Evolutionary conservation across 202 grass and related monocot genomes (phyloP).

Genomic region (Cymbopogon flexuosus): DNA sequence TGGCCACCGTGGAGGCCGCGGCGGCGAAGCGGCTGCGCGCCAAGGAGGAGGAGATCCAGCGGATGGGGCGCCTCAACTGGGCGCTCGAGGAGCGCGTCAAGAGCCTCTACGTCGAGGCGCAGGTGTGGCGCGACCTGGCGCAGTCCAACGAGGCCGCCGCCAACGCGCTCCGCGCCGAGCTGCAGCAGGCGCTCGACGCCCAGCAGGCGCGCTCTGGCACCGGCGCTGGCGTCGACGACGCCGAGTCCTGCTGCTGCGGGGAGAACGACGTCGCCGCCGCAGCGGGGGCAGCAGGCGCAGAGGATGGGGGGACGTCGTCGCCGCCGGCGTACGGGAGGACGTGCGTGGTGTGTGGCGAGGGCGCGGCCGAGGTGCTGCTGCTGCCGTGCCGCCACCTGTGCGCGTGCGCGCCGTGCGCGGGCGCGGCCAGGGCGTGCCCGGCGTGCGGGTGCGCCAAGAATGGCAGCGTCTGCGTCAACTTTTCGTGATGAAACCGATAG

Average conservation of each 20-base stretch:
- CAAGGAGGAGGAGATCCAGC: slow-evolving; percentile 53
- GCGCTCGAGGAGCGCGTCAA: slow-evolving; percentile 46
- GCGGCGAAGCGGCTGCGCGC: slow-evolving; percentile 45
- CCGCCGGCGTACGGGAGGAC: no score
- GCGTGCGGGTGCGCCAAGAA: slow-evolving; percentile 57
- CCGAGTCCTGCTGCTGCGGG: slow-evolving; percentile 73
- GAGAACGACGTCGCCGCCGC: slow-evolving; percentile 18
- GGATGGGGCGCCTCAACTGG: slow-evolving; percentile 47
- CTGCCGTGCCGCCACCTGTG: slow-evolving; percentile 84
- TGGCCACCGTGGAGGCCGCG: slow-evolving; percentile 33
- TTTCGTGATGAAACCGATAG: slow-evolving; percentile 40
- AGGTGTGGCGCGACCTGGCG: slow-evolving; percentile 66
- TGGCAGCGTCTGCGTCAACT: slow-evolving; percentile 62
- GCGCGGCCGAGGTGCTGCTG: slow-evolving; percentile 49
- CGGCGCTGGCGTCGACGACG: slow-evolving; percentile 18
- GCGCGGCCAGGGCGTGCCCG: slow-evolving; percentile 45
- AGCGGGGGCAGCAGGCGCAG: not conserved
- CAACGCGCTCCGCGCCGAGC: slow-evolving; percentile 42
- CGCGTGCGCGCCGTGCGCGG: slow-evolving; percentile 56
- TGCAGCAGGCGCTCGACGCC: slow-evolving; percentile 39
- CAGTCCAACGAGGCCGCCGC: slow-evolving; percentile 51
- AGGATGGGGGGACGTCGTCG: not conserved
- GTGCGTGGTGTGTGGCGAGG: slow-evolving; percentile 47
- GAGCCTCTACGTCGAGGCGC: slow-evolving; percentile 42
- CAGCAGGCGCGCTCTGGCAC: slow-evolving; percentile 7